Percentiles rank a stretch among this genome's conserved stretches.
Evolutionary conservation across 2,329 filamentous ascomycete species (phyloP).

Genomic region (Paecilomyces niveus): DNA sequence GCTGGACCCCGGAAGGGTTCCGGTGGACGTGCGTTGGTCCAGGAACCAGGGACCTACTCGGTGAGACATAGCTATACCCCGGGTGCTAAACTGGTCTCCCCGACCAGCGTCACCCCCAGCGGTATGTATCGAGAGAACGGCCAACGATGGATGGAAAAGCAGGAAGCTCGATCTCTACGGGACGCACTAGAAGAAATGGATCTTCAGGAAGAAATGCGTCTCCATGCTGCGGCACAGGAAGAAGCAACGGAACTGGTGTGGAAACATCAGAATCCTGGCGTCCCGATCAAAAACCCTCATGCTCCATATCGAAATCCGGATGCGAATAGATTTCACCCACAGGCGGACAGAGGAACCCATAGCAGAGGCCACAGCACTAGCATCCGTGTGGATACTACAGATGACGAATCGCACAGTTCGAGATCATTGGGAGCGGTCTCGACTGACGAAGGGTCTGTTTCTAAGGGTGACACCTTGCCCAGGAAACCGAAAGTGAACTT

Average conservation of each 20-base stretch:
- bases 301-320: constrained; percentile 41
- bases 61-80: constrained; percentile 31
- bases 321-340: constrained; percentile 33
- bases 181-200: constrained; percentile 54
- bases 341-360: constrained; percentile 38
- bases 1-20: constrained; percentile 17
- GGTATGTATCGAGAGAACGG: constrained; percentile 48
- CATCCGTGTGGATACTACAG: constrained; percentile 3
- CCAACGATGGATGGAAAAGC: constrained; percentile 50
- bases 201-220: constrained; percentile 44
- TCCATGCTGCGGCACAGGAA: constrained; percentile 53
- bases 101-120: constrained; percentile 27
- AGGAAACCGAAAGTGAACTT: constrained; percentile 27
- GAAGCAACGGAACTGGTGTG: constrained; percentile 60
- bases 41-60: constrained; percentile 26
- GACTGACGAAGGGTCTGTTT: constrained; percentile 1
- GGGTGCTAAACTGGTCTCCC: constrained; percentile 21
- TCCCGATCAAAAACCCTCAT: constrained; percentile 42
- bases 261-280: constrained; percentile 52
- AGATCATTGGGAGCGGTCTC: constrained; percentile 5
- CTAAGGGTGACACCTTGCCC: background rate
- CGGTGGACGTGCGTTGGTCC: constrained; percentile 31
- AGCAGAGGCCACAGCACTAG: constrained; percentile 34
- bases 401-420: background rate
- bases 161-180: constrained; percentile 50